Conservation (phyloP, 306 rosid species). For the Rubus parviflorus region DNA sequence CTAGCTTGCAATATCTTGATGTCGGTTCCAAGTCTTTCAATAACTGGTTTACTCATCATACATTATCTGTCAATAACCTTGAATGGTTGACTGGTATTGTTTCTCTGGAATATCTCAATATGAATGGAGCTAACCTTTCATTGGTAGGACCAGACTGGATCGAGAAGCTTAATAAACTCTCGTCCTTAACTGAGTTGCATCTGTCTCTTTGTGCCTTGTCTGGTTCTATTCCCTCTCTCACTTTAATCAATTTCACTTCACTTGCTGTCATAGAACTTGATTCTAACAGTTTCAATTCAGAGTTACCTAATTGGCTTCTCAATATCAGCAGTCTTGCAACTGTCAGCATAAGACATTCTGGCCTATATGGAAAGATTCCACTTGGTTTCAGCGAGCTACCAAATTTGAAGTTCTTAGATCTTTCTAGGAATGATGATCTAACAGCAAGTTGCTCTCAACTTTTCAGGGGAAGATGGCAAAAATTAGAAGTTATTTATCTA, state of each 20-base stretch:
- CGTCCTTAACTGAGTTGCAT: conserved; percentile 38
- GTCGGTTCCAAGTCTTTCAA: not conserved
- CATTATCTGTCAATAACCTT: conserved; percentile 19
- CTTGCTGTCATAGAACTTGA: conserved; percentile 37
- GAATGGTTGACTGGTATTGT: conserved; percentile 36
- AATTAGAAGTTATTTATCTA: conserved; percentile 23
- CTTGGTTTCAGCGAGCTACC: conserved; percentile 40
- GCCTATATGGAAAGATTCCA: conserved; percentile 47
- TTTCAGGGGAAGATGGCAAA: conserved; percentile 37
- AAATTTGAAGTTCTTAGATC: conserved; percentile 23
- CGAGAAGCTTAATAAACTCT: conserved; percentile 23
- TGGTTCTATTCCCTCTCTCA: conserved; percentile 27
- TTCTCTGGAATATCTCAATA: conserved; percentile 39
- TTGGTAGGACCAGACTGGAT: conserved; percentile 28
- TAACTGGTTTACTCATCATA: no score
- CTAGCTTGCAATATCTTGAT: conserved; percentile 39
- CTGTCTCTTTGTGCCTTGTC: conserved; percentile 17
- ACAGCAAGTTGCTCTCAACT: conserved; percentile 41
- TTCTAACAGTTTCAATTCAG: conserved; percentile 25
- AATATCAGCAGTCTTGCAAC: conserved; percentile 35
- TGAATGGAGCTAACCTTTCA: conserved; percentile 42
- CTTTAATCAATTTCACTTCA: conserved; percentile 37
- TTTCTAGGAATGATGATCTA: conserved; percentile 20
- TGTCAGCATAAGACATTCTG: conserved; percentile 13
- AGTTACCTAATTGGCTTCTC: conserved; percentile 43